phyloP scores from a whole-genome alignment of 257 asterid genomes.

The Verbena officinalis region DNA sequence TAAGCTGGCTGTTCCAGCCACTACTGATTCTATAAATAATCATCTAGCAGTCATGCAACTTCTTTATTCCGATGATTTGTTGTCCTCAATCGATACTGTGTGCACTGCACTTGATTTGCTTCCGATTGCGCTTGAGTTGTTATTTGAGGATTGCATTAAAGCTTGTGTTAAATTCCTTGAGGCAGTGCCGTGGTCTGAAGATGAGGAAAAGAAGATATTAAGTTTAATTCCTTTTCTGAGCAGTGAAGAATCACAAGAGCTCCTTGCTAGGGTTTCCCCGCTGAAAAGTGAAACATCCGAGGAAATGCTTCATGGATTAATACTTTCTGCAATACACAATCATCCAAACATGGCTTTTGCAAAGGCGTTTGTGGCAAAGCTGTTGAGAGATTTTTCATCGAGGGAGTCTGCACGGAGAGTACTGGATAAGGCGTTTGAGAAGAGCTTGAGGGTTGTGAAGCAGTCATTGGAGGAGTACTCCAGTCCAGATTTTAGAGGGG shows the following conservation, averaged over 20 bases:
- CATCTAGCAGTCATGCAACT: conserved; percentile 58
- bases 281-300: conserved; percentile 49
- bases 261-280: conserved; percentile 66
- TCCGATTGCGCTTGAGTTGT: conserved; percentile 76
- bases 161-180: conserved; percentile 79
- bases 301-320: conserved; percentile 84
- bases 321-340: conserved; percentile 66
- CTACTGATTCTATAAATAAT: conserved; percentile 45
- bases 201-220: conserved; percentile 68
- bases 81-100: conserved; percentile 43
- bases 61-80: conserved; percentile 59
- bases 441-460: conserved; percentile 71
- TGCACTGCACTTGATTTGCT: conserved; percentile 60
- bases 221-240: conserved; percentile 60
- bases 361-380: conserved; percentile 87
- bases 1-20: conserved; percentile 46
- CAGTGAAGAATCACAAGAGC: conserved; percentile 72
- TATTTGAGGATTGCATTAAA: conserved; percentile 85
- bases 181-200: conserved; percentile 98
- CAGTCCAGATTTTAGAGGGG: conserved; percentile 89
- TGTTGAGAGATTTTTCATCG: conserved; percentile 81
- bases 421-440: conserved; percentile 69
- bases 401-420: conserved; percentile 70
- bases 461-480: conserved; percentile 87
- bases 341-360: conserved; percentile 73